phyloP scores from a whole-genome alignment of 2,329 filamentous ascomycete genomes.

The Fusarium sp. region DNA sequence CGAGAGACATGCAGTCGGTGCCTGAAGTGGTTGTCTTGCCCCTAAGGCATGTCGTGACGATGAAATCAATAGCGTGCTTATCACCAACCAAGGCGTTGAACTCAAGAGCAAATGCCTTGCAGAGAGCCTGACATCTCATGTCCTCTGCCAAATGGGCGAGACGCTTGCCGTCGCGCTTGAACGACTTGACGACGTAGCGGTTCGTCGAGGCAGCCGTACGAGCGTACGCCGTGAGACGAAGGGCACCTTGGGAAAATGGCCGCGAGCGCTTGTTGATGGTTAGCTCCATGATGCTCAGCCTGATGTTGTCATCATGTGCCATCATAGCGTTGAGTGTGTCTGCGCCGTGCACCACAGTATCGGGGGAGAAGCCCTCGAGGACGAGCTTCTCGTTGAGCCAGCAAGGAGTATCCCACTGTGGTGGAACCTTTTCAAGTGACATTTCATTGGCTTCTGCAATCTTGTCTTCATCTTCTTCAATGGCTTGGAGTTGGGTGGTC shows the following conservation, averaged over 20 bases:
- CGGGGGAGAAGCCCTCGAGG: conserved; percentile 44
- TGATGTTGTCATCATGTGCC: conserved; percentile 50
- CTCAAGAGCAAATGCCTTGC: conserved; percentile 55
- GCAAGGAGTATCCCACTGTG: neutral
- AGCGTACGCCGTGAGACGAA: conserved; percentile 52
- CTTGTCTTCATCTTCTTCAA: conserved; percentile 18
- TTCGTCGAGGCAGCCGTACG: conserved; percentile 42
- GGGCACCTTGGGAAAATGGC: conserved; percentile 46
- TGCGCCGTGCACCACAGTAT: conserved; percentile 41
- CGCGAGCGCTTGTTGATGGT: conserved; percentile 46
- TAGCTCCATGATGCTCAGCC: conserved; percentile 48
- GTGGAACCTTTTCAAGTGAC: neutral
- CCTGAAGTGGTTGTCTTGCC: conserved; percentile 11
- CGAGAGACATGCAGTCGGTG: conserved; percentile 47
- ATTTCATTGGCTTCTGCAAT: neutral
- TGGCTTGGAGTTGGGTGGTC: conserved; percentile 9
- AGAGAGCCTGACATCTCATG: conserved; percentile 54
- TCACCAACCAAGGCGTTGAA: conserved; percentile 49
- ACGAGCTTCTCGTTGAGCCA: conserved; percentile 19
- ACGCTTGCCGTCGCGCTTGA: conserved; percentile 31
- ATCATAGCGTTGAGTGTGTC: conserved; percentile 53
- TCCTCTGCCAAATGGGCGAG: conserved; percentile 51
- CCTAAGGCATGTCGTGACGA: conserved; percentile 49
- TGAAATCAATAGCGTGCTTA: conserved; percentile 46
- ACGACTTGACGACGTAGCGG: conserved; percentile 52